Percentiles rank a stretch among this genome's conserved stretches.
Conservation (phyloP, 2,329 filamentous ascomycete species). For the Camptophora hylomeconis region DNA sequence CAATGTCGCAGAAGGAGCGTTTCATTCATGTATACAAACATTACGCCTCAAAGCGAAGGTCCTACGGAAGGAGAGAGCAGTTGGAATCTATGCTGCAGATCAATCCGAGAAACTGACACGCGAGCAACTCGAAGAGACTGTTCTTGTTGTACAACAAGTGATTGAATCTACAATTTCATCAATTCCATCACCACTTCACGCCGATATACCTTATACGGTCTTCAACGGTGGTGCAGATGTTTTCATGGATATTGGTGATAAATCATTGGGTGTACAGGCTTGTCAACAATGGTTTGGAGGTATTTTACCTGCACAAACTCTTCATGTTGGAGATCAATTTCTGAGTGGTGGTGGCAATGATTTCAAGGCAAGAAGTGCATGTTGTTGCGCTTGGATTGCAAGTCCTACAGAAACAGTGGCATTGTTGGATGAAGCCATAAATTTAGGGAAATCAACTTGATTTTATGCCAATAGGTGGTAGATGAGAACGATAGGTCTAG, state of each 20-base stretch:
- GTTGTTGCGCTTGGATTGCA: slow-evolving; percentile 94
- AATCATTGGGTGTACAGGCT: slow-evolving; percentile 85
- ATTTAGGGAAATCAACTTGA: too few relatives aligned
- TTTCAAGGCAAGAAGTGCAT: slow-evolving; percentile 86
- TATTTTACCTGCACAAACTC: slow-evolving; percentile 47
- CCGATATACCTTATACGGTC: slow-evolving; percentile 71
- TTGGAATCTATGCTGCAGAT: slow-evolving; percentile 58
- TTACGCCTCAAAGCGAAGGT: slow-evolving; percentile 62
- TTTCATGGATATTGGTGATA: slow-evolving; percentile 97
- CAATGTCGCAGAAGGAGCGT: slow-evolving; percentile 73
- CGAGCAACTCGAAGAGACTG: slow-evolving; percentile 89
- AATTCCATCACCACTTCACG: slow-evolving; percentile 7
- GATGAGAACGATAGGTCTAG: too few relatives aligned
- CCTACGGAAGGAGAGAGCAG: slow-evolving; percentile 77
- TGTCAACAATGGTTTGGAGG: slow-evolving; percentile 83
- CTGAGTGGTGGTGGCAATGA: slow-evolving; percentile 90
- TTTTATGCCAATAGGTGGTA: too few relatives aligned
- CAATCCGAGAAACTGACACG: slow-evolving; percentile 56
- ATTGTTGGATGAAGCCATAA: slow-evolving; percentile 75
- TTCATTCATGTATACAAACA: slow-evolving; percentile 67
- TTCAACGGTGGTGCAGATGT: slow-evolving; percentile 98
- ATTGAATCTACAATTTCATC: slow-evolving; percentile 61
- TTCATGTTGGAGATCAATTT: slow-evolving; percentile 95
- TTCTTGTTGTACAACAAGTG: slow-evolving; percentile 84
- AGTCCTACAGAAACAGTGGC: slow-evolving; percentile 83